phyloP scores from a whole-genome alignment of 345 rosid genomes.

The Rhizophora mangle region DNA sequence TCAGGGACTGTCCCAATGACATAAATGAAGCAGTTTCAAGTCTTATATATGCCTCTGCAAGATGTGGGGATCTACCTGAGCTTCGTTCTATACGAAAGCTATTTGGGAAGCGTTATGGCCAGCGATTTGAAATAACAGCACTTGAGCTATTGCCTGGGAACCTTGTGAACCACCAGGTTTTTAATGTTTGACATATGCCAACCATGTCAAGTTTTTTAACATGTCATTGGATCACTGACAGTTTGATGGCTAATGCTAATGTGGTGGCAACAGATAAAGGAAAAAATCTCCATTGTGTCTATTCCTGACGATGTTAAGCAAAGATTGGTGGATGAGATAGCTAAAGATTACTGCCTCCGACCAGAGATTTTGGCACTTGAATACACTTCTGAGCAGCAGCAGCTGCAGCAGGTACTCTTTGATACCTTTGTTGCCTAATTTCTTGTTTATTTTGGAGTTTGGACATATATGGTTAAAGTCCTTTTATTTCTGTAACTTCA shows the following conservation, averaged over 20 bases:
- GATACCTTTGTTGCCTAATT: background rate
- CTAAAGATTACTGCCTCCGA: slow-evolving; percentile 35
- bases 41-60: slow-evolving; percentile 74
- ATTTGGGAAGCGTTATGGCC: slow-evolving; percentile 68
- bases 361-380: slow-evolving; percentile 54
- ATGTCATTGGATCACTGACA: background rate
- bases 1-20: slow-evolving; percentile 67
- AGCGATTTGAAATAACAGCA: slow-evolving; percentile 42
- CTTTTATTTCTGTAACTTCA: slow-evolving; percentile 10
- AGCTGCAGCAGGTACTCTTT: slow-evolving; percentile 30
- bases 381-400: slow-evolving; percentile 42
- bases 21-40: slow-evolving; percentile 87
- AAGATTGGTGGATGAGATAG: slow-evolving; percentile 51
- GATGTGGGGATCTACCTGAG: slow-evolving; percentile 83
- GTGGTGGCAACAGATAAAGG: slow-evolving; percentile 42
- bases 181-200: background rate
- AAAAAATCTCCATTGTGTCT: slow-evolving; percentile 39
- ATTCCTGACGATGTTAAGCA: slow-evolving; percentile 52
- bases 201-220: background rate
- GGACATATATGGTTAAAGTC: background rate
- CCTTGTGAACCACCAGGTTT: slow-evolving; percentile 69
- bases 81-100: slow-evolving; percentile 56
- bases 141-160: slow-evolving; percentile 59
- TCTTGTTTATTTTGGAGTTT: background rate
- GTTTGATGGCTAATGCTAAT: background rate